These are phyloP conservation scores for Curvularia eragrostidis DNA, from an alignment of 2,329 filamentous ascomycete genomes.

Conservation along the genomic window DNA sequence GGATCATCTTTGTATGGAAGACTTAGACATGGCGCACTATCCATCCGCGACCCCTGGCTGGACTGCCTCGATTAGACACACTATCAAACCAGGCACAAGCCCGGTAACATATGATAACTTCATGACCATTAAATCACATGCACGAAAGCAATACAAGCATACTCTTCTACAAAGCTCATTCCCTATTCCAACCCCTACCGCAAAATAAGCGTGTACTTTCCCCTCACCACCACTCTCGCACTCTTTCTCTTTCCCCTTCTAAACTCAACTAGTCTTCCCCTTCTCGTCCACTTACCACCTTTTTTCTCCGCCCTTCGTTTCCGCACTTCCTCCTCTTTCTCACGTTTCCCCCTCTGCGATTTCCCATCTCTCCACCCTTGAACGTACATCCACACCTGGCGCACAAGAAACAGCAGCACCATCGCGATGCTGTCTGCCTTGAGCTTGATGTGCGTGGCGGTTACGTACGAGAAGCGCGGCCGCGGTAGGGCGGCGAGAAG, in stretches of 20 bases:
- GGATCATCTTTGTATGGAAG: too few species aligned
- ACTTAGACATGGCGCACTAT: too few species aligned
- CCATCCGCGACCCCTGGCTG: background rate
- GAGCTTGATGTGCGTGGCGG: constrained; percentile 24
- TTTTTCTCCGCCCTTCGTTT: background rate
- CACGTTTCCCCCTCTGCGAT: background rate
- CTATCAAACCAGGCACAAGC: background rate
- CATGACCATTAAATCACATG: background rate
- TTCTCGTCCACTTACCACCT: background rate
- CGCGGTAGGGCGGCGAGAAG: background rate
- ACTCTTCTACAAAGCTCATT: too few species aligned
- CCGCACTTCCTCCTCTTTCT: background rate
- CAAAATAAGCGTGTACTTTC: constrained; percentile 8
- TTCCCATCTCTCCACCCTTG: constrained; percentile 11
- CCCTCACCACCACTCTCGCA: constrained; percentile 1
- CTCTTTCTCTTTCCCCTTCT: background rate
- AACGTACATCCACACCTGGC: constrained; percentile 10
- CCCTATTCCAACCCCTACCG: background rate
- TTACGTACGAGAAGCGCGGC: constrained; percentile 17
- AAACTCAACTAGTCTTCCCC: too few species aligned
- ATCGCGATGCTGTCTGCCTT: constrained; percentile 26
- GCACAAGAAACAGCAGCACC: constrained; percentile 16
- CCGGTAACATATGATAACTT: background rate
- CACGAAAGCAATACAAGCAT: background rate
- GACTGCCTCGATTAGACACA: background rate